Base-by-base conservation (phyloP, 148 eudicot genomes). In the Suaeda aralocaspica region DNA sequence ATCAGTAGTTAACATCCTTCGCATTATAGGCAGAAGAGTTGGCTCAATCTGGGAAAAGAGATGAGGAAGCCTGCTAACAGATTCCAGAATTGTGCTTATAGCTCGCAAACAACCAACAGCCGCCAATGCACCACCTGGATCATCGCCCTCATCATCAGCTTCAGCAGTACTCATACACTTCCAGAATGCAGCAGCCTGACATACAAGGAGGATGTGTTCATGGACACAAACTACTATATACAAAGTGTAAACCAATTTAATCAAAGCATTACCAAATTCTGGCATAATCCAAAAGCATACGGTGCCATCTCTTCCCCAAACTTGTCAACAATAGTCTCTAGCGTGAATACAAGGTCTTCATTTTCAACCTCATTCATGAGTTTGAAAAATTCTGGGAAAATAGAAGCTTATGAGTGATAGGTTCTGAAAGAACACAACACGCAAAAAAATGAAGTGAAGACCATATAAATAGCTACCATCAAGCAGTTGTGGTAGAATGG, bases 251-350 rank as follows among this genome's bases (percentile, higher is more conserved):
- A 69, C 42, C 33, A 15, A 55, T 56, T 34, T 16, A 24, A 10
- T 8, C 4, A 24, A 65, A 57, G n/a, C 39, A 25, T 76, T 73
- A 94, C 99, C 97, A 95, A 81, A 86, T 91, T 95, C 80, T 91
- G 99, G 84, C 99, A 95, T 70, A 95, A 77, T 66, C 99, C 99
- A 80, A 95, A 87, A 68, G 99, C 97, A 80, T 89, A 91, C 30
- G 99, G 97, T 75, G 97, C 97, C 97, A 95, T 95, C 83, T 95
- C 99, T 85, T 95, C 99, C 58, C 99, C 99, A 80, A 95, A 95
- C 73, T 95, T 95, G 86, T 95, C 99, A 69, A 95, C 99, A 45
- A 95, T 89, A 62, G 99, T 91, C 88, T 95, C 99, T 70, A 95
- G 86, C n/a, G 99, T 91, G 79, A 95, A 95, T 21, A 95, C 99